Evolutionary conservation across 345 rosid genomes (phyloP), one percentile per base, ranked within the genome.

Genomic region (Eucalyptus paniculata): DNA sequence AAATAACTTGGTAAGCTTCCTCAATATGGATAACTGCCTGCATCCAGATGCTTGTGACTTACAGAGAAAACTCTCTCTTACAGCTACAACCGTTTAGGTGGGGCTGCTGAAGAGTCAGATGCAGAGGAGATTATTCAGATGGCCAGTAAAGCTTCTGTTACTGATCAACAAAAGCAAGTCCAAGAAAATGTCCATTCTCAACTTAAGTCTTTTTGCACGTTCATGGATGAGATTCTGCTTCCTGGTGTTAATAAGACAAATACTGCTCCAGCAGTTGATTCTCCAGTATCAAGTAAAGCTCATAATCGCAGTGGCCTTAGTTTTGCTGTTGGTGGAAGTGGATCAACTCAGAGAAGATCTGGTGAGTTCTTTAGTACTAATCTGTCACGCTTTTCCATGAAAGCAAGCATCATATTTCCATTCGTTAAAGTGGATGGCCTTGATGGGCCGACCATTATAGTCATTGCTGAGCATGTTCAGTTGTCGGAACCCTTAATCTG

Each of bases 101-200:
- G 91, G 90, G 91, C 95, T 90, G 99, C 96, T 11, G 93, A 94
- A 72, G 99, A 95, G 91, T 93, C 94, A 45, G 99, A 97, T 93
- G 96, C 93, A 11, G 99, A 97, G 87, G 97, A 95, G 94, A 94
- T 97, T 83, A 97, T 97, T 88, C 94, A 95, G 89, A 95, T 97
- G 94, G 98, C 97, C 51, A 67, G 93, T 90, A 95, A 95, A 93
- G 95, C 97, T 89, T 92, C 98, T 47, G 89, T 94, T 32, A 87
- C 90, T 83, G 99, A 97, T 89, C 99, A 97, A 91, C 95, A 96
- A 90, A 95, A 94, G 91, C 98, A 92, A 92, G 97, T 97, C 44
- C 98, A 94, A 83, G 98, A 96, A 87, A 97, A 96, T 89, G 92
- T 97, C 89, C 97, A 95, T 88, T 89, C 88, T 89, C 99, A 97